Evolutionary conservation across 768 basidiomycete species (phyloP).

Genomic region (Suillus luteus): DNA sequence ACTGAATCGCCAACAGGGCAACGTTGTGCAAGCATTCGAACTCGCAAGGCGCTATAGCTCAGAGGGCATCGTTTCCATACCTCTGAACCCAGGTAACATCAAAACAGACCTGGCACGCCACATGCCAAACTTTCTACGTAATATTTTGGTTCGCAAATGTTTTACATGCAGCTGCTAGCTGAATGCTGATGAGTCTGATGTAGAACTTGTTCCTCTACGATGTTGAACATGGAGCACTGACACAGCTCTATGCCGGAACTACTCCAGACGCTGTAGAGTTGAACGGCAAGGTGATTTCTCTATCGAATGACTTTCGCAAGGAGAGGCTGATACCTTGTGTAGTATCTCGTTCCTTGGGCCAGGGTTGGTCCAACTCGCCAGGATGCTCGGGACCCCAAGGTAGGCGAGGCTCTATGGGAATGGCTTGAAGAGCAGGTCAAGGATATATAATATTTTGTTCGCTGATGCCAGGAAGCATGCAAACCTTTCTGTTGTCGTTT

Average conservation of each 20-base stretch:
- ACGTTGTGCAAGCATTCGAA: slow-evolving; percentile 33
- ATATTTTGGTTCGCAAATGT: slow-evolving; percentile 13
- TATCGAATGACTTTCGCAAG: not conserved
- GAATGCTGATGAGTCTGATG: slow-evolving; percentile 9
- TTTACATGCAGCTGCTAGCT: not conserved
- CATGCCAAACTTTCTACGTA: slow-evolving; percentile 14
- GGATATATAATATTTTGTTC: slow-evolving; percentile 14
- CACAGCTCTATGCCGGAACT: slow-evolving; percentile 35
- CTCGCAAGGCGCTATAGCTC: slow-evolving; percentile 32
- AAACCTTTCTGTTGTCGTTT: not conserved
- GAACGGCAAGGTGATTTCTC: slow-evolving; percentile 29
- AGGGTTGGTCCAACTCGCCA: slow-evolving; percentile 27
- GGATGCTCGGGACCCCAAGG: slow-evolving; percentile 23
- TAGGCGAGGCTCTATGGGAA: slow-evolving; percentile 33
- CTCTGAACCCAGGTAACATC: slow-evolving; percentile 37
- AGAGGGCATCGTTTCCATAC: slow-evolving; percentile 35
- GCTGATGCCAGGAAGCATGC: not conserved
- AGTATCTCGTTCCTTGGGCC: slow-evolving; percentile 41
- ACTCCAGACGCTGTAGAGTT: slow-evolving; percentile 24
- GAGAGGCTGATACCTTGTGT: not conserved
- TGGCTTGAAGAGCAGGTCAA: slow-evolving; percentile 39
- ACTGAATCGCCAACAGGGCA: slow-evolving; percentile 24
- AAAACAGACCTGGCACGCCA: slow-evolving; percentile 25
- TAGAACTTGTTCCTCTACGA: slow-evolving; percentile 16
- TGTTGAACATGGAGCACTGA: slow-evolving; percentile 26